A percentile compares a stretch with the other conserved stretches of the same genome.
These are phyloP conservation scores for Zygoascus sp. DNA, from an alignment of 1,139 yeast genomes.

Conservation along the genomic window DNA sequence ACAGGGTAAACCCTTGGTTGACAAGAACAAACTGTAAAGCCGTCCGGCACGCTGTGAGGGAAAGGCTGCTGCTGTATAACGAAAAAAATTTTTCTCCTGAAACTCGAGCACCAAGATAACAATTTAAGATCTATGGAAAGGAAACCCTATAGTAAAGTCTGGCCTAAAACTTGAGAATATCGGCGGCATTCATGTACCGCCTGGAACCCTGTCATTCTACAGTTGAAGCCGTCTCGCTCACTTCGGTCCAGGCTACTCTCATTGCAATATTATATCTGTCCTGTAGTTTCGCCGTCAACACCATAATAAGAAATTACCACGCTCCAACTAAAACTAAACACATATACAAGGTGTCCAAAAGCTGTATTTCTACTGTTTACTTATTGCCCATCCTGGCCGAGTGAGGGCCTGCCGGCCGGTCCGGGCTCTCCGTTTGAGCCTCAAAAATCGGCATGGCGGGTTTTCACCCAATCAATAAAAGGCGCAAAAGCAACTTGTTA, in stretches of 20 bases:
- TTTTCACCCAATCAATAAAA: constrained; percentile 3
- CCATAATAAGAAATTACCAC: not conserved
- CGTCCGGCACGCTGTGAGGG: not conserved
- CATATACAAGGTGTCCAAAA: not conserved
- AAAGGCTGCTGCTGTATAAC: not conserved
- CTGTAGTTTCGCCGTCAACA: no score
- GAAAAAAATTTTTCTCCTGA: not conserved
- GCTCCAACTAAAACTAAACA: not conserved
- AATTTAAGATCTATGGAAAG: no score
- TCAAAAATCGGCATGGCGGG: constrained; percentile 4
- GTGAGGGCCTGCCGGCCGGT: constrained; percentile 1
- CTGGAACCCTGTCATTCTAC: no score
- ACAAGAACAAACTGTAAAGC: no score
- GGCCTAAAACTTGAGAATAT: no score
- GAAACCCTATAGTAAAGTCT: no score
- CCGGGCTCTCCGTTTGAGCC: constrained; percentile 5
- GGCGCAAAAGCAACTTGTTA: not conserved
- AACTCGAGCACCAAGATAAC: not conserved
- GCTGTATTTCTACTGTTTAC: not conserved
- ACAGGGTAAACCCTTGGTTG: not conserved
- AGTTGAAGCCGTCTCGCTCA: no score
- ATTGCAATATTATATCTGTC: no score
- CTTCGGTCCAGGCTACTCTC: no score
- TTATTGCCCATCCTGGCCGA: not conserved
- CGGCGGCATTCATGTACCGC: no score